phyloP scores from a whole-genome alignment of 108 stramenopile species.

The Cyclotella cryptica region DNA sequence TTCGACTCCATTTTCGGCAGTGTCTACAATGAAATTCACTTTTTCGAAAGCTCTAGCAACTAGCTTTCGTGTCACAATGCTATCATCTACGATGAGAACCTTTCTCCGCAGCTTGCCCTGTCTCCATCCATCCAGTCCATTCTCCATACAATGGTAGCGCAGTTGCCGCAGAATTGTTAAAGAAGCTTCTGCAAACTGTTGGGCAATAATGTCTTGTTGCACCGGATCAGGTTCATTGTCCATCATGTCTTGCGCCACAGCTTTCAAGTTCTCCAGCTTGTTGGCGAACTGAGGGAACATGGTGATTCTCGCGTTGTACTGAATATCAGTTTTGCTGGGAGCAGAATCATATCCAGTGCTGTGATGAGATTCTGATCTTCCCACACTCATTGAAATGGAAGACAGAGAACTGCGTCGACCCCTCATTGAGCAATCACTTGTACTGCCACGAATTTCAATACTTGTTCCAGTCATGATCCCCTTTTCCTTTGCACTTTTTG shows the following conservation, averaged over 20 bases:
- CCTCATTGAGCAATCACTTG: background rate
- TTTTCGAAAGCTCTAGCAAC: constrained; percentile 88
- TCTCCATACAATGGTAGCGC: constrained; percentile 94
- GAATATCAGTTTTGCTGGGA: constrained; percentile 22
- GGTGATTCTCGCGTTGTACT: constrained; percentile 74
- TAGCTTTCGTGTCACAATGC: constrained; percentile 80
- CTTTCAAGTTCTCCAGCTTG: constrained; percentile 84
- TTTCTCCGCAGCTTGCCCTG: constrained; percentile 86
- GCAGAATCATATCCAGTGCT: background rate
- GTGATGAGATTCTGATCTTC: constrained; percentile 33
- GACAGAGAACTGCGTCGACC: constrained; percentile 29
- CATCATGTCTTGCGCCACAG: constrained; percentile 83
- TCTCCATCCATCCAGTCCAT: constrained; percentile 90
- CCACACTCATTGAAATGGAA: constrained; percentile 29
- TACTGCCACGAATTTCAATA: constrained; percentile 18
- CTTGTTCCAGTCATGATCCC: constrained; percentile 28
- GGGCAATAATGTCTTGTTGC: constrained; percentile 84
- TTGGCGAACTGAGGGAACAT: constrained; percentile 85
- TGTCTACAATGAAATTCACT: constrained; percentile 90
- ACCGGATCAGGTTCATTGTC: constrained; percentile 78
- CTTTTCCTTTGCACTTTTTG: background rate
- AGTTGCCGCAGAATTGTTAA: constrained; percentile 88
- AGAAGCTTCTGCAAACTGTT: constrained; percentile 90
- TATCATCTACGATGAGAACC: constrained; percentile 90
- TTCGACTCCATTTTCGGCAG: constrained; percentile 87